These are phyloP conservation scores for Blastobotrys peoriensis DNA, from an alignment of 805 yeast genomes.

Conservation along the genomic window DNA sequence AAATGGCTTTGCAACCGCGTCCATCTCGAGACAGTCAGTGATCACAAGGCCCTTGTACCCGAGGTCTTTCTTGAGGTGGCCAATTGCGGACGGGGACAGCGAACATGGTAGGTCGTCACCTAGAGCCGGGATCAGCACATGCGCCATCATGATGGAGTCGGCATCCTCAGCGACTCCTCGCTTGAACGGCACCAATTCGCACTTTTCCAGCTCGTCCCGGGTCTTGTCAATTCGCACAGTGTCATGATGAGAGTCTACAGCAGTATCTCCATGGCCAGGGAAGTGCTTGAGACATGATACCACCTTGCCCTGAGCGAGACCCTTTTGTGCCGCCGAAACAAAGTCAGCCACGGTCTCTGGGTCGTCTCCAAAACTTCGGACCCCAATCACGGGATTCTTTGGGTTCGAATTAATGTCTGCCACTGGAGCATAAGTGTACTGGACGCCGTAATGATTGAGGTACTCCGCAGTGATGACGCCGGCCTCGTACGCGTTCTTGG, in stretches of 20 bases:
- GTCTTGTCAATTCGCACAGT: slow-evolving; percentile 51
- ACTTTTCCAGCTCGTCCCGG: slow-evolving; percentile 41
- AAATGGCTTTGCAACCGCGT: slow-evolving; percentile 48
- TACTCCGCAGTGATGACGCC: slow-evolving; percentile 48
- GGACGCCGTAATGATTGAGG: slow-evolving; percentile 45
- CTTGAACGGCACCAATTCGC: slow-evolving; percentile 46
- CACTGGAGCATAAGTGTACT: slow-evolving; percentile 51
- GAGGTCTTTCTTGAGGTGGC: slow-evolving; percentile 41
- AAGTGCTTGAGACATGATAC: slow-evolving; percentile 53
- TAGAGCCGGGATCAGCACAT: slow-evolving; percentile 46
- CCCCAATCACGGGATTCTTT: slow-evolving; percentile 50
- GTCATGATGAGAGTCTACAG: slow-evolving; percentile 48
- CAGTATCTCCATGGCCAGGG: slow-evolving; percentile 57
- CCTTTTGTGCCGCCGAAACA: slow-evolving; percentile 45
- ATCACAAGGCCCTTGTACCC: slow-evolving; percentile 49
- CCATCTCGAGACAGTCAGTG: slow-evolving; percentile 58
- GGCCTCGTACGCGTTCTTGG: slow-evolving; percentile 42
- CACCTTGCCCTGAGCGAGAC: slow-evolving; percentile 47
- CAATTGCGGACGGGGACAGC: slow-evolving; percentile 47
- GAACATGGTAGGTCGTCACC: slow-evolving; percentile 52
- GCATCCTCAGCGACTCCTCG: slow-evolving; percentile 38
- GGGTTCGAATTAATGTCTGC: slow-evolving; percentile 51
- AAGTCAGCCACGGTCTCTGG: slow-evolving; percentile 46
- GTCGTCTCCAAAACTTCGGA: slow-evolving; percentile 52
- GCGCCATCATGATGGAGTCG: slow-evolving; percentile 54